A percentile compares a stretch with the other conserved stretches of the same genome.
Conservation (phyloP, 1,284 basidiomycete species). For the Puccinia novopanici region DNA sequence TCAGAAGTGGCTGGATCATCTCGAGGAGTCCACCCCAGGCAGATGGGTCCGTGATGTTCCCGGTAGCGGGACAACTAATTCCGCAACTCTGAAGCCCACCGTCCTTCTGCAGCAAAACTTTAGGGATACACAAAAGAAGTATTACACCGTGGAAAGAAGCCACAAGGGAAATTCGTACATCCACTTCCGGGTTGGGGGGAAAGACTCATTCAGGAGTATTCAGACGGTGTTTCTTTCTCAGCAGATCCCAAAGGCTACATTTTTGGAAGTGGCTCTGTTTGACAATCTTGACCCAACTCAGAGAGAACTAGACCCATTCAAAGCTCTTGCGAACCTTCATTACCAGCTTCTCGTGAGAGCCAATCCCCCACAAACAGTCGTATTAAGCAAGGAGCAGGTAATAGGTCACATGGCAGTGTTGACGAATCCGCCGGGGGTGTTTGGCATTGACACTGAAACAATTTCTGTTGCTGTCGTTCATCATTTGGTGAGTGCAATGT, state of each 20-base stretch:
- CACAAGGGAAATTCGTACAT: slow-evolving; percentile 23
- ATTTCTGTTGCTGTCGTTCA: slow-evolving; percentile 9
- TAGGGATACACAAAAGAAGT: slow-evolving; percentile 1
- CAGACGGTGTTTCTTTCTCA: neutral
- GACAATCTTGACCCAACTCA: neutral
- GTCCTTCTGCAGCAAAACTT: neutral
- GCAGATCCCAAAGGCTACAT: neutral
- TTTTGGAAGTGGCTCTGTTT: neutral
- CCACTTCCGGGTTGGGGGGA: neutral
- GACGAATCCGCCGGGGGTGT: neutral
- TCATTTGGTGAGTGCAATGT: slow-evolving; percentile 10
- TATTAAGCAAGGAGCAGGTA: neutral
- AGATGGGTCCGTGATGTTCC: neutral
- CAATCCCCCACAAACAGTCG: neutral
- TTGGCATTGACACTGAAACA: neutral
- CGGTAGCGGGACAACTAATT: neutral
- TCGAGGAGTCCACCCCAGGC: neutral
- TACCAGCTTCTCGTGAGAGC: neutral
- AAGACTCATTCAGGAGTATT: slow-evolving; percentile 8
- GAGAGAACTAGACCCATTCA: neutral
- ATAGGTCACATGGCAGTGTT: slow-evolving; percentile 13
- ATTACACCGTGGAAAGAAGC: neutral
- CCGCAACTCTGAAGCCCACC: neutral
- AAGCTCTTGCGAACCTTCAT: neutral
- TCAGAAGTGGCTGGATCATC: neutral